Conservation (phyloP, 192 early-diverging fungal genomes). For the Coemansia sp. region DNA sequence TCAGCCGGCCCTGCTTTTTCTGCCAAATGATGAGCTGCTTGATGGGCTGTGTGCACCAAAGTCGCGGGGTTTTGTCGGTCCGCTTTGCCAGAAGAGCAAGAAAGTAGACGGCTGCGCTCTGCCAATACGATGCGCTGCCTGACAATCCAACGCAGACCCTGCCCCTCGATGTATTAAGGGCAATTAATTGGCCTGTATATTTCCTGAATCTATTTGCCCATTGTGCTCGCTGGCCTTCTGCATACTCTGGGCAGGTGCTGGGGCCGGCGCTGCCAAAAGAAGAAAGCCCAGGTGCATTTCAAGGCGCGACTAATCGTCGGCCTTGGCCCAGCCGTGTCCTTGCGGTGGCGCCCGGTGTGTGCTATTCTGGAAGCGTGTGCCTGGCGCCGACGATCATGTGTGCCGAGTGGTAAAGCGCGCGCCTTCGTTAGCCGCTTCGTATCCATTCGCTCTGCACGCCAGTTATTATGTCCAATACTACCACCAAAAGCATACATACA, state of each 20-base stretch:
- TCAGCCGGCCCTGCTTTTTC: too few relatives aligned
- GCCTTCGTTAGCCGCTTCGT: conserved; percentile 4
- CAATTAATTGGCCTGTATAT: neutral
- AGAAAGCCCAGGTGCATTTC: neutral
- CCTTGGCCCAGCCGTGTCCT: neutral
- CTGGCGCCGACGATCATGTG: conserved; percentile 3
- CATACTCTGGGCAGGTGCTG: too few relatives aligned
- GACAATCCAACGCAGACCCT: neutral
- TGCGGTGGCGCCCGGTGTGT: neutral
- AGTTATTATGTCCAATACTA: neutral
- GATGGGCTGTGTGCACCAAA: too few relatives aligned
- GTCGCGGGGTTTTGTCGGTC: neutral
- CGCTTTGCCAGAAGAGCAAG: neutral
- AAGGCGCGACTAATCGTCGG: too few relatives aligned
- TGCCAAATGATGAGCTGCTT: too few relatives aligned
- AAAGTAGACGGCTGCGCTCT: neutral
- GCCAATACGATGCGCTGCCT: neutral
- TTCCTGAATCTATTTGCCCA: neutral
- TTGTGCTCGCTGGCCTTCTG: too few relatives aligned
- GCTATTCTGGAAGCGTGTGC: neutral
- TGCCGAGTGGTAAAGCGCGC: neutral
- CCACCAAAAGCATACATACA: too few relatives aligned
- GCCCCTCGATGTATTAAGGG: neutral
- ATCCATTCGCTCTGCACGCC: neutral
- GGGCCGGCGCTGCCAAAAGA: neutral